Evolutionary conservation across 2,329 filamentous ascomycete species (phyloP), one percentile per base, ranked within the genome.

Genomic region (Neofusicoccum cordaticola): DNA sequence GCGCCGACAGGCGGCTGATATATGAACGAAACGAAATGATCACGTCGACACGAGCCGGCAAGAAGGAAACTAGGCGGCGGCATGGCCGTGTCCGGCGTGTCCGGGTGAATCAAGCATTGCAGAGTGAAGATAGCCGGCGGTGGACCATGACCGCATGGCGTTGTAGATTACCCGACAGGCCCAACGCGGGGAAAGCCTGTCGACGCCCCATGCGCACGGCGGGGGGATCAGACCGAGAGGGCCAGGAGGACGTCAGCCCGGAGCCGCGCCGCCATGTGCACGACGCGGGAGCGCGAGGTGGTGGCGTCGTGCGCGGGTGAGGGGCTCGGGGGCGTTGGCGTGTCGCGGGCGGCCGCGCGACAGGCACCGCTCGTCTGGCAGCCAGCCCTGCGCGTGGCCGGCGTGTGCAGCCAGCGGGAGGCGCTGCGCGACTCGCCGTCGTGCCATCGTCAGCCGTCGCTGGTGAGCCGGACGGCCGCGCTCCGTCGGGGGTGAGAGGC

Each of bases 121-220:
- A 39, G 37, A 13, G 11, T 13, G 37, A 11, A 13, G 31, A 57
- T 22, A 45, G 31, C 41, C 42, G 44, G 56, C 31, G 11, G 19
- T 5, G 42, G 45, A 37, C 56, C 41, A 17, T 58, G 52, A 19
- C 41, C 41, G 53, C 56, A 60, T 47, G 42, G 31, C 56, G 56
- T 60, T 60, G 56, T 47, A 47, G 31, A 60, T 60, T 60, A 60
- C 44, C 42, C 56, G 50, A 13, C 50, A 37, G 34, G n/a, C 11
- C 7, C 4, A 19, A 39, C 50, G 56, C 56, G 56, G 56, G 56
- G 53, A 45, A 58, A 34, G 53, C 22, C 52, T 34, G 53, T 45
- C 41, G 22, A 58, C 53, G 53, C 53, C 22, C 50, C 50, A 37
- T 52, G 50, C 31, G 34, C 50, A 27, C 27, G 45, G 50, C 31